Base-by-base conservation (phyloP, 2,329 filamentous ascomycete species). In the Cytospora chrysosperma region DNA sequence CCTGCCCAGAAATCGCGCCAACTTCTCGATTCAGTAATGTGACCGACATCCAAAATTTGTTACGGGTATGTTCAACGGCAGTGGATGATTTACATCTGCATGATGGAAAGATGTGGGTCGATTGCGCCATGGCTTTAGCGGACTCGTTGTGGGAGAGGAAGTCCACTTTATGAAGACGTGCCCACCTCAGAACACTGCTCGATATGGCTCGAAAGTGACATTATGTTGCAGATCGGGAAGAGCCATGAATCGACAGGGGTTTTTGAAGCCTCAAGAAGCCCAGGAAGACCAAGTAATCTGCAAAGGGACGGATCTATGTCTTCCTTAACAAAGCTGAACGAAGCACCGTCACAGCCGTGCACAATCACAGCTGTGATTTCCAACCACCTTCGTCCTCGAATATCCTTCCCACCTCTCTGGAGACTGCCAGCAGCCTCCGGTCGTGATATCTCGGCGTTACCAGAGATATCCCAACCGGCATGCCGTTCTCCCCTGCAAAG, bases 381-480 rank as follows among this genome's bases (percentile, higher is more conserved):
- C 72, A 76, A 0, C 74, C 77, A 4, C 77, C 78, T 55, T 78
- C 72, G 0, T 64, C 63, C 65, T 75, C 75, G 61, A 78, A 81
- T 0, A 79, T 68, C 8, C 70, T 67, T 1, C 76, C 79, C 4
- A 81, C 75, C 43, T 70, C 70, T 53, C 75, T 75, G 0, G 75
- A 75, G 1, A 77, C 76, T 17, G 69, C 66, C 32, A 83, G 68
- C 28, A 82, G 68, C 61, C 75, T 75, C 51, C 74, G 71, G 66
- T 84, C 81, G 5, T 70, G 66, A 65, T 79, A 84, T 26, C 81
- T 72, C 1, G 79, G 75, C 0, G 76, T 77, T 0, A 85, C 79
- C 1, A 85, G 69, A 0, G 82, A 84, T 24, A 86, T 68, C 0
- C 88, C 87, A 43, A 90, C 79, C 0, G 87, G 88, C 78, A 90